Percentiles rank a stretch among this genome's conserved stretches.
Evolutionary conservation across 164 flowering plant genomes (phyloP).

Genomic region (Liquidambar formosana): DNA sequence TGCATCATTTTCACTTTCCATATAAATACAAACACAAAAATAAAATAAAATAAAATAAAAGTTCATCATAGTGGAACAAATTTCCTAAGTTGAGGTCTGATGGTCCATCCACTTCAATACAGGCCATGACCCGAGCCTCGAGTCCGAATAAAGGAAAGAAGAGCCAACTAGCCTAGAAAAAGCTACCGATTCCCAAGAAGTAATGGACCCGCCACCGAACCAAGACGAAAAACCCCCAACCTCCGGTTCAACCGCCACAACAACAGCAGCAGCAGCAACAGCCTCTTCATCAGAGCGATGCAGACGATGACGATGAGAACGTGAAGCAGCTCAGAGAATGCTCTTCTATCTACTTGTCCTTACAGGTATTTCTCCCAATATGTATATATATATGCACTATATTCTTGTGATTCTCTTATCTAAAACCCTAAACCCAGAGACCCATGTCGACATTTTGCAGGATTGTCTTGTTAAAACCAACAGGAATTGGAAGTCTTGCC

Average conservation of each 20-base stretch:
- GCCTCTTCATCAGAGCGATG: slow-evolving; percentile 55
- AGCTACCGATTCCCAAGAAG: not conserved
- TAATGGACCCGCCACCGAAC: not conserved
- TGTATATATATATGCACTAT: not conserved
- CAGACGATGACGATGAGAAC: slow-evolving; percentile 80
- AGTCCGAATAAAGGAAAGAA: too few relatives aligned
- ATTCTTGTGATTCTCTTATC: not conserved
- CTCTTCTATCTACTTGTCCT: slow-evolving; percentile 59
- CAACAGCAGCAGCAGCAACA: too few relatives aligned
- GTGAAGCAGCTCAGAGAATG: slow-evolving; percentile 84
- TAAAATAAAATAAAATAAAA: too few relatives aligned
- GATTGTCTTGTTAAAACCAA: slow-evolving; percentile 63
- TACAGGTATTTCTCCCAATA: slow-evolving; percentile 58
- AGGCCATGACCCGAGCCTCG: too few relatives aligned
- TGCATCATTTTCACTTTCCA: too few relatives aligned
- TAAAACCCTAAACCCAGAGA: slow-evolving; percentile 32
- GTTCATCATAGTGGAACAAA: too few relatives aligned
- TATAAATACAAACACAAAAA: too few relatives aligned
- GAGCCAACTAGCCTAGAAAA: too few relatives aligned
- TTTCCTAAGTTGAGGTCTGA: too few relatives aligned
- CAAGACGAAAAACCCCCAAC: not conserved
- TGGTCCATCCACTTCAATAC: too few relatives aligned
- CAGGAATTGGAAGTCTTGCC: slow-evolving; percentile 86
- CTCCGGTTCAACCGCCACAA: slow-evolving; percentile 15
- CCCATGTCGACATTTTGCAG: slow-evolving; percentile 35